These are phyloP conservation scores for Saxispiralis lemnorum DNA, from an alignment of 495 filamentous ascomycete species.

Conservation along the genomic window DNA sequence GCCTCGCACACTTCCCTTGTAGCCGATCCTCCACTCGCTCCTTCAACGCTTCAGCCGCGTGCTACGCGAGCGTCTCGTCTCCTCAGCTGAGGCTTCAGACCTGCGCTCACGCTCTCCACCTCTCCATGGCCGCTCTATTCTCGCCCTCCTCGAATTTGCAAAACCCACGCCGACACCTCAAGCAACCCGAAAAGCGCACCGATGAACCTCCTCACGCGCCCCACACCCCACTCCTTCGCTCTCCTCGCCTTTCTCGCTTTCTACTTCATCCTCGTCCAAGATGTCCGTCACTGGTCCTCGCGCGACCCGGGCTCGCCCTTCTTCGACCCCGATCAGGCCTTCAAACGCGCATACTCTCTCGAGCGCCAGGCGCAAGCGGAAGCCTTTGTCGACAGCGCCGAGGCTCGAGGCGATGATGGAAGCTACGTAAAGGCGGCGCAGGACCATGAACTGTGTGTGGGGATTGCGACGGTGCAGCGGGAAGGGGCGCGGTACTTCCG, in stretches of 20 bases:
- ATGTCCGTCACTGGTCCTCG: slow-evolving; percentile 18
- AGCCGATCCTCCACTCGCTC: too few species aligned
- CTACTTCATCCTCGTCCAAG: slow-evolving; percentile 5
- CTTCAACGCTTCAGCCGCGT: too few species aligned
- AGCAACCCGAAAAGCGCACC: not conserved
- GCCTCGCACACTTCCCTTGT: too few species aligned
- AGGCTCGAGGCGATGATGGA: slow-evolving; percentile 1
- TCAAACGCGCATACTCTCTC: slow-evolving; percentile 26
- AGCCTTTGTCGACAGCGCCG: slow-evolving; percentile 20
- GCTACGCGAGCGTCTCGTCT: too few species aligned
- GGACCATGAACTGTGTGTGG: slow-evolving; percentile 14
- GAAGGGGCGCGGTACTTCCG: slow-evolving; percentile 26
- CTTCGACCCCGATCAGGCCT: slow-evolving; percentile 26
- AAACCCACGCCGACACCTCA: too few species aligned
- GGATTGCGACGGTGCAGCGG: slow-evolving; percentile 15
- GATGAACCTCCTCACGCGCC: not conserved
- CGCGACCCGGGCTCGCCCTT: slow-evolving; percentile 30
- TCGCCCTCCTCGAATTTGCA: too few species aligned
- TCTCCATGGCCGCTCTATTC: too few species aligned
- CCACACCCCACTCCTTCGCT: slow-evolving; percentile 1
- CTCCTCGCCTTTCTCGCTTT: slow-evolving; percentile 6
- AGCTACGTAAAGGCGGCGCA: not conserved
- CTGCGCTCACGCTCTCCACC: too few species aligned
- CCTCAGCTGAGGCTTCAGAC: too few species aligned
- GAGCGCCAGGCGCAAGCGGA: slow-evolving; percentile 24